A percentile compares a stretch with the other conserved stretches of the same genome.
Conservation (phyloP, 73 alveolate genomes). For the Tetrahymena elliotti region DNA sequence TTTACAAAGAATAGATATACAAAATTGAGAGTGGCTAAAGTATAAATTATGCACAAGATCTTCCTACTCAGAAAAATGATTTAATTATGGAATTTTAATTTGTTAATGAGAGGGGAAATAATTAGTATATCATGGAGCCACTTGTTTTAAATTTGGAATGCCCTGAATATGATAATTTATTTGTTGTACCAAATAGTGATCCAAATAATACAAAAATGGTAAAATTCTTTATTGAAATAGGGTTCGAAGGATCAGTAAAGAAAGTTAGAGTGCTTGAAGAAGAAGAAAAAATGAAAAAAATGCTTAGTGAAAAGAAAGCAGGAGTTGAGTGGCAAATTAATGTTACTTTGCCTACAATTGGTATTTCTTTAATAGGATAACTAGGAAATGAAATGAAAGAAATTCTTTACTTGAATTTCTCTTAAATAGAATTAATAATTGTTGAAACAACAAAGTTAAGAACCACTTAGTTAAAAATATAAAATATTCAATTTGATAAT, state of each 20-base stretch:
- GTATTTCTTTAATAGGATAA: slow-evolving; percentile 38
- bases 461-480: slow-evolving; percentile 4
- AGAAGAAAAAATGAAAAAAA: not conserved
- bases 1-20: not conserved
- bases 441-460: slow-evolving; percentile 13
- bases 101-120: not conserved
- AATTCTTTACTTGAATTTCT: slow-evolving; percentile 8
- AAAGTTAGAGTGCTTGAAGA: slow-evolving; percentile 24
- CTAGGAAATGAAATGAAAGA: slow-evolving; percentile 13
- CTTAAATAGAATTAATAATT: slow-evolving; percentile 11
- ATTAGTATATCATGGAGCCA: slow-evolving; percentile 7
- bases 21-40: not conserved
- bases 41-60: not conserved
- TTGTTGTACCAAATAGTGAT: not conserved
- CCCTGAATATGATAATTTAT: slow-evolving; percentile 5
- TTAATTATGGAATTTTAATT: not conserved
- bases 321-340: slow-evolving; percentile 4
- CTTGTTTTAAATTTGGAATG: slow-evolving; percentile 16
- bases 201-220: not conserved
- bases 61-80: not conserved
- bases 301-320: slow-evolving; percentile 8
- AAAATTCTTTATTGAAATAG: slow-evolving; percentile 8
- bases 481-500: slow-evolving; percentile 34
- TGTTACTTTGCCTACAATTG: slow-evolving; percentile 7
- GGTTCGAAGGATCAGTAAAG: slow-evolving; percentile 36